These are phyloP conservation scores for Drechslerella dactyloides DNA, from an alignment of 2,329 filamentous ascomycete species.

Conservation along the genomic window DNA sequence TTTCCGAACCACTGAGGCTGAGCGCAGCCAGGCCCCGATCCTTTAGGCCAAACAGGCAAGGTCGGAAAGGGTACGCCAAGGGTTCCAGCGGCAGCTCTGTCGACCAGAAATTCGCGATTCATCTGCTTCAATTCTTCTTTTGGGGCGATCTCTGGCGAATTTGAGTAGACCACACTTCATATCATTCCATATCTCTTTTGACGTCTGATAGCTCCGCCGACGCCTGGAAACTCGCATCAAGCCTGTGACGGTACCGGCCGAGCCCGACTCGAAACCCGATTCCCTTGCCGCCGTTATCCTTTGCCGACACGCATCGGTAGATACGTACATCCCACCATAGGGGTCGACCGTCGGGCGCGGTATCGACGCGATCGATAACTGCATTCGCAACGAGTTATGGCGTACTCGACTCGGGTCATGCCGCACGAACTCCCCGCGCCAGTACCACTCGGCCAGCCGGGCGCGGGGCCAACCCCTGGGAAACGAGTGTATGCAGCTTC, in stretches of 20 bases:
- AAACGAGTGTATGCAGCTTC: slow-evolving; percentile 32
- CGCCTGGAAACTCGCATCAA: no score
- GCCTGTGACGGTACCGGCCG: no score
- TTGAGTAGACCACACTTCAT: background rate
- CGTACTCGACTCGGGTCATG: slow-evolving; percentile 30
- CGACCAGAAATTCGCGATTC: background rate
- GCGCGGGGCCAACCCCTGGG: slow-evolving; percentile 4
- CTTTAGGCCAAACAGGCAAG: slow-evolving; percentile 17
- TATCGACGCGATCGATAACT: slow-evolving; percentile 13
- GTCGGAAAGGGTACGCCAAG: slow-evolving; percentile 7
- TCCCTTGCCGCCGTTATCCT: background rate
- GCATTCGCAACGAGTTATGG: slow-evolving; percentile 19
- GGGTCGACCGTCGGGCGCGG: background rate
- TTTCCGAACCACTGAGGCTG: slow-evolving; percentile 44
- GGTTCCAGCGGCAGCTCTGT: background rate
- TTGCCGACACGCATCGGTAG: background rate
- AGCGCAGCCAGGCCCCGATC: slow-evolving; percentile 26
- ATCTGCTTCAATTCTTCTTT: slow-evolving; percentile 5
- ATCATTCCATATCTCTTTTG: background rate
- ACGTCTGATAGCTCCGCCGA: no score
- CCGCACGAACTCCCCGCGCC: slow-evolving; percentile 41
- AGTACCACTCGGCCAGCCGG: slow-evolving; percentile 13
- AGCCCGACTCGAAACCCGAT: no score
- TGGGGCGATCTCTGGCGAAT: background rate
- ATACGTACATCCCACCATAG: background rate